Evolutionary conservation across 1,139 yeast species (phyloP), one percentile per base, ranked within the genome.

Genomic region (Chernovozyma aurita): DNA sequence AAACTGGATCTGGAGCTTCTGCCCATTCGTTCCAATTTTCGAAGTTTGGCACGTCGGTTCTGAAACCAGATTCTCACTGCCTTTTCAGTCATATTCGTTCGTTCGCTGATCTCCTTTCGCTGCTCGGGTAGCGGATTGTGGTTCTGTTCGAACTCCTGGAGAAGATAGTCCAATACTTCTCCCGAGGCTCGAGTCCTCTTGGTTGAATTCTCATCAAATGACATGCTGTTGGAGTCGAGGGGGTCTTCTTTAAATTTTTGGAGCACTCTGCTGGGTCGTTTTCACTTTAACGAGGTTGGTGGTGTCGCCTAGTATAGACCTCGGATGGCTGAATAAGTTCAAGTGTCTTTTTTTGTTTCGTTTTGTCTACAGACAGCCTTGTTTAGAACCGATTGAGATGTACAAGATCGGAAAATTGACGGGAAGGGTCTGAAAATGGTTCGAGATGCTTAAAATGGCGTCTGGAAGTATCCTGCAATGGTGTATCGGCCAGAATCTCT

Each of bases 21-120:
- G 17, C 63, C 67, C 55, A 71, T 54, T 37, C 80, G 63, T 46
- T 76, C 81, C 45, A 70, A 53, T 50, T 76, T 80, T 52, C 90
- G 72, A 34, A 78, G 71, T 53, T 87, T 87, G 15, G 96, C 96
- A 42, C 97, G 64, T 48, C 94, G 69, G 55, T 90, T 90, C 57
- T 90, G 97, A 54, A 90, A 90, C 97, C 97, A 90, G 34, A 90
- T 88, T 39, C 95, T 73, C 3, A 90, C 95, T 4, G 95, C 88
- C 46, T 95, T 76, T 51, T 88, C 96, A 7, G 92, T 79, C 92
- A 90, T 85, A 32, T 85, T 85, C 2, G 95, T 86, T 42, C 71
- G 72, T 6, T 73, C 76, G 33, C 95, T 81, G 33, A 90, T 82
- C 31, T 72, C 78, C 50, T 79, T 83, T 30, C 97, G 63, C 34